phyloP scores from a whole-genome alignment of 2,329 filamentous ascomycete species.

The Ceratocystis ficicola region DNA sequence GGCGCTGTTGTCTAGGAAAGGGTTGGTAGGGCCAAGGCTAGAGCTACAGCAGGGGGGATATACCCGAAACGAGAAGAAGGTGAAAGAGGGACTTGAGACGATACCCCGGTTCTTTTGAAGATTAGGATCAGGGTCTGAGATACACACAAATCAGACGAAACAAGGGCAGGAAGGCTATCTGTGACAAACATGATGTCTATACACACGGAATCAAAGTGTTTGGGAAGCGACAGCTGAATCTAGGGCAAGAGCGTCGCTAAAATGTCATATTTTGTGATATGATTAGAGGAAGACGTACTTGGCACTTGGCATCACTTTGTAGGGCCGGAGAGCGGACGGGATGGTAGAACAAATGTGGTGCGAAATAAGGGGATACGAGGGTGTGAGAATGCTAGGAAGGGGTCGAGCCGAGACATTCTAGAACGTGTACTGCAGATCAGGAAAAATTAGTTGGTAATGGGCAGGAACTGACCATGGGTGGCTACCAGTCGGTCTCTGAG shows the following conservation, averaged over 20 bases:
- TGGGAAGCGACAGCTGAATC: background rate
- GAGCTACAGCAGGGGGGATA: background rate
- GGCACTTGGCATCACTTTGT: background rate
- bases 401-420: background rate
- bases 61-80: background rate
- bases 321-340: too few species aligned
- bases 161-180: background rate
- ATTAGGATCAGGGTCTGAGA: constrained; percentile 4
- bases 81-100: background rate
- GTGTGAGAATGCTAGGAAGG: background rate
- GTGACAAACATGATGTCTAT: background rate
- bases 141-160: constrained; percentile 6
- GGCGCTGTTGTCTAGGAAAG: background rate
- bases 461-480: background rate
- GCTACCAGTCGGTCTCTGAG: background rate
- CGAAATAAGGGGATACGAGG: too few species aligned
- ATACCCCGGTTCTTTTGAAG: background rate
- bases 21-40: background rate
- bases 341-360: too few species aligned
- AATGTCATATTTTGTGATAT: background rate
- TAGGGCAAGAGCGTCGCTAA: background rate
- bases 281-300: background rate
- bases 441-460: background rate
- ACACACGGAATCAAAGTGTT: background rate
- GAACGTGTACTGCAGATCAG: background rate